Conservation (phyloP, 2,329 filamentous ascomycete genomes). For the Leptosphaerulina australis region DNA sequence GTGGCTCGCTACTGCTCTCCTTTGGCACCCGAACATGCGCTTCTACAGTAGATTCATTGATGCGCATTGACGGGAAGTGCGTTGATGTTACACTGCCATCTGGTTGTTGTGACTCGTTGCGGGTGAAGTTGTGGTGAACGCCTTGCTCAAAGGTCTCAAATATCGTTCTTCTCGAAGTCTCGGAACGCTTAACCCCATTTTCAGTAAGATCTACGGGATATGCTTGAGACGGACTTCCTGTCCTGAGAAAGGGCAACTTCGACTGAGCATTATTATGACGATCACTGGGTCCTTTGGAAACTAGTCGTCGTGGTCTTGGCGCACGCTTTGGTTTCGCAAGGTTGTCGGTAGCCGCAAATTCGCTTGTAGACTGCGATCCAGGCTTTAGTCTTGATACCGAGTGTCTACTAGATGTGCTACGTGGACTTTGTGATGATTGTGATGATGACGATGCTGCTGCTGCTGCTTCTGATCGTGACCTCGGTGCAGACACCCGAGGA, state of each 20-base stretch:
- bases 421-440: conserved; percentile 1
- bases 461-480: background rate
- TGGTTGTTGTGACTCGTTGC: background rate
- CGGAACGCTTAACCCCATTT: background rate
- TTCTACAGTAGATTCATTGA: conserved; percentile 31
- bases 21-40: background rate
- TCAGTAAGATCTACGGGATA: background rate
- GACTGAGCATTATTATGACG: background rate
- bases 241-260: background rate
- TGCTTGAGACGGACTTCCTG: background rate
- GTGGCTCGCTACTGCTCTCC: background rate
- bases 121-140: background rate
- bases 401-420: background rate
- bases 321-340: background rate
- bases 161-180: conserved; percentile 5
- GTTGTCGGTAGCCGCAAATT: background rate
- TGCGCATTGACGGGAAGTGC: conserved; percentile 26
- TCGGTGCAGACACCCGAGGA: background rate
- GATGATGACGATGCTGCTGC: no score
- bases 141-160: conserved; percentile 25
- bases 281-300: background rate
- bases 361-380: conserved; percentile 2
- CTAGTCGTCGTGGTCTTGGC: background rate
- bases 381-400: background rate
- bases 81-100: conserved; percentile 8